Evolutionary conservation across 2,329 filamentous ascomycete genomes (phyloP), one percentile per base, ranked within the genome.

Genomic region (Aschersonia sp.): DNA sequence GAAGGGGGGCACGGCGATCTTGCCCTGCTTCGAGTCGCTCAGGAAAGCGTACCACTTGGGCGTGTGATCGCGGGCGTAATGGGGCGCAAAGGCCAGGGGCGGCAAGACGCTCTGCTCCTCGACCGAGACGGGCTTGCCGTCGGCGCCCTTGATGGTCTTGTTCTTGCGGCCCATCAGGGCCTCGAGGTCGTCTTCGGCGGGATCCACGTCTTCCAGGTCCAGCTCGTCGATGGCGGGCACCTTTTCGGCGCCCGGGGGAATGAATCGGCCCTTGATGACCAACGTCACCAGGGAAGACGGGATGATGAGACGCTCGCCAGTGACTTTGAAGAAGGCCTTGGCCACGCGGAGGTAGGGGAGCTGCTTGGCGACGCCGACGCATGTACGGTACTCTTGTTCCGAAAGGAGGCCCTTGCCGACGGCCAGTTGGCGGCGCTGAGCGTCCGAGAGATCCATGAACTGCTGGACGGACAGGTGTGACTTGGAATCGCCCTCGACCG

Each of bases 251-350:
- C 89, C 90, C 4, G 92, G 89, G 5, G 92, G 92, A 44, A 97
- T 81, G 60, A 97, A 84, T 48, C 92, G 87, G 32, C 85, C 88
- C 71, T 98, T 98, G 62, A 98, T 80, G 46, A 98, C 87, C 32
- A 98, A 82, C 52, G 89, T 90, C 29, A 97, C 90, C 39, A 98
- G 76, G 48, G 88, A 94, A 49, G 84, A 87, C 6, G 92, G 89
- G 32, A 90, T 94, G 59, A 98, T 87, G 63, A 83, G 84, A 54
- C 84, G 86, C 68, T 98, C 94, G 60, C 92, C 92, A 46, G 87
- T 83, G 43, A 98, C 94, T 73, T 98, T 98, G 79, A 98, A 98
- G 68, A 95, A 98, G 6, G 88, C 87, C 68, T 88, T 94, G 59
- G 87, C 87, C 9, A 98, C 80, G 49, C 84, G 77, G 48, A 98